Base-by-base conservation (phyloP, 306 rosid genomes). In the Morella rubra region DNA sequence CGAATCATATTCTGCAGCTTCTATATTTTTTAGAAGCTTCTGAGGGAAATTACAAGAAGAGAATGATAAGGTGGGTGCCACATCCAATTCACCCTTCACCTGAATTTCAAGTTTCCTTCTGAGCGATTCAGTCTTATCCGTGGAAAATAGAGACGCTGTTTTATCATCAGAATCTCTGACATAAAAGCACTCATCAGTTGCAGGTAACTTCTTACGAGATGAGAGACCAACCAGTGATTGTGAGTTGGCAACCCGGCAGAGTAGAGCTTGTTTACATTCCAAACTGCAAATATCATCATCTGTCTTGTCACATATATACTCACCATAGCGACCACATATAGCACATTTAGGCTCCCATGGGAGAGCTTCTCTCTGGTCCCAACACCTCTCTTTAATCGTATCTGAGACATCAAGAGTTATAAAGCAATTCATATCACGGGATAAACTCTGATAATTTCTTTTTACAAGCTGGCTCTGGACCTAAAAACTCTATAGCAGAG, bases 251-350 rank as follows among this genome's bases (percentile, higher is more conserved):
- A 72, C 76, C 81, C 85, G 88, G 73, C 73, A 11, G 44, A 90
- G 86, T 56, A 87, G 41, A 45, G 82, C 61, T 41, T 89, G 88
- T 84, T 93, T 90, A 76, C 97, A 93, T 76, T 90, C 96, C 91
- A 93, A 82, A 80, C 97, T 90, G 86, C 94, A 93, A 66, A 93
- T 61, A 75, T 93, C 97, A 67, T 93, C 90, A 70, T 90, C 97
- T 44, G 94, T 93, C 87, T 89, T 83, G 59, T 90, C 90, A 51
- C 94, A 89, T 77, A 90, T 90, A 72, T 89, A 93, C 81, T 93
- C 97, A 14, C 97, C 96, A 40, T 93, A 90, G 73, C 94, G 96
- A 76, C 92, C 81, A 67, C 97, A 93, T 70, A 86, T 58, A 70
- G 80, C 74, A 78, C 97, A 93, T 85, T 77, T 87, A 15, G 97